Conservation (phyloP, 805 yeast species). For the Wickerhamiella shivajii region DNA sequence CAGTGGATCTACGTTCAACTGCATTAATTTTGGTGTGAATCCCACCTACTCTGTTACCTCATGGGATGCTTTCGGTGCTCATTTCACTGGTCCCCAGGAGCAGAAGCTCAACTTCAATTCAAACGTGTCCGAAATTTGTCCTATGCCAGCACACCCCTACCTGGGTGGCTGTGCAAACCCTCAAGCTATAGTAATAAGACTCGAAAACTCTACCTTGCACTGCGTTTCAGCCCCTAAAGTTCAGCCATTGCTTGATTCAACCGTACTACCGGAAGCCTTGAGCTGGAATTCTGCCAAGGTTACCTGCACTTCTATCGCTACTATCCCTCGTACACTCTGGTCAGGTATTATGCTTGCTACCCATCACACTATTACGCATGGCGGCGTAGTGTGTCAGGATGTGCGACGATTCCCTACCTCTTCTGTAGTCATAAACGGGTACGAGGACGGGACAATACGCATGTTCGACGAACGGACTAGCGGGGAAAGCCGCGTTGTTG, state of each 20-base stretch:
- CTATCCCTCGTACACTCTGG: constrained; percentile 58
- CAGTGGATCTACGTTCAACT: constrained; percentile 35
- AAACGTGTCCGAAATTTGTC: constrained; percentile 34
- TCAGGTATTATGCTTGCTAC: constrained; percentile 56
- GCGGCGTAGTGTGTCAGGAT: constrained; percentile 59
- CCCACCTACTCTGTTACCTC: constrained; percentile 70
- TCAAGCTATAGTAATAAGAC: constrained; percentile 38
- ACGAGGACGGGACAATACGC: constrained; percentile 63
- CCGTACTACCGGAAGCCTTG: constrained; percentile 65
- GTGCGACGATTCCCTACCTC: constrained; percentile 40
- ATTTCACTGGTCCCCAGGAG: constrained; percentile 46
- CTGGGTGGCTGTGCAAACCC: constrained; percentile 76
- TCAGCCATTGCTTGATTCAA: constrained; percentile 34
- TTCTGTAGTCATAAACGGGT: constrained; percentile 44
- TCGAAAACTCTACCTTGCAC: constrained; percentile 46
- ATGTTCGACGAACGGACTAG: constrained; percentile 72
- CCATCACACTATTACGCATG: constrained; percentile 41
- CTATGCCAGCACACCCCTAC: constrained; percentile 54
- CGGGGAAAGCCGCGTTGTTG: constrained; percentile 49
- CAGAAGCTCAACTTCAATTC: constrained; percentile 29
- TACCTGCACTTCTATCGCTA: constrained; percentile 38
- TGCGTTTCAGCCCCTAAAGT: constrained; percentile 12
- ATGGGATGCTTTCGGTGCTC: constrained; percentile 66
- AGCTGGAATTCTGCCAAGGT: constrained; percentile 66
- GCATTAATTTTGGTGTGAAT: constrained; percentile 66